Base-by-base conservation (phyloP, 805 yeast genomes). In the Debaryomyces tyrocola region DNA sequence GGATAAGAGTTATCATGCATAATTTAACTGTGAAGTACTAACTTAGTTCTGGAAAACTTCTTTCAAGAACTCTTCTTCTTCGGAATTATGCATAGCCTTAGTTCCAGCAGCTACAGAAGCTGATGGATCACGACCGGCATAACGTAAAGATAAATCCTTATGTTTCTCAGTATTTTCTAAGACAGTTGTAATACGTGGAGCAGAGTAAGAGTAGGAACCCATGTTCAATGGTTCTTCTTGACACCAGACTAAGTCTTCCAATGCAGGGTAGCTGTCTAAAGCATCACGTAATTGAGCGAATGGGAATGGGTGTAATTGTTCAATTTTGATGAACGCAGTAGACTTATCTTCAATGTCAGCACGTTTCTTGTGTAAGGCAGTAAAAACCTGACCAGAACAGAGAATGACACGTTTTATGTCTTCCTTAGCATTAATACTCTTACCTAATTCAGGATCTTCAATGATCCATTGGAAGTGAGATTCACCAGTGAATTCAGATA, bases 211-310 rank as follows among this genome's bases (percentile, higher is more conserved):
- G 87, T 86, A 90, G 39, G 88, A 75, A 71, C 99, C 99, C 84
- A 92, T 92, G 78, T 94, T 94, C 74, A 94, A 79, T 60, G 98
- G 98, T 79, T 94, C 99, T 75, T 94, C 99, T 78, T 94, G 99
- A 73, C 95, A 87, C 92, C 91, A 94, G 40, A 91, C 95, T 56
- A 94, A 74, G 67, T 94, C 99, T 68, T 87, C 84, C 52, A 85
- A 66, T 67, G 83, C 83, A 62, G 95, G 90, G 78, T 86, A 94
- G 40, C 83, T 67, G 72, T 87, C 77, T 59, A 94, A 74, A 21
- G 89, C 74, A 57, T 92, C 97, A 65, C 89, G 85, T 60, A 94
- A 73, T 76, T 89, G 97, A 46, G 94, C 91, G 74, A 77, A 94
- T 72, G 99, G 99, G 97, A 94, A 94, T 70, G 99, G 99, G 66